Evolutionary conservation across 345 rosid species (phyloP).

Genomic region (Lepidium africanum): DNA sequence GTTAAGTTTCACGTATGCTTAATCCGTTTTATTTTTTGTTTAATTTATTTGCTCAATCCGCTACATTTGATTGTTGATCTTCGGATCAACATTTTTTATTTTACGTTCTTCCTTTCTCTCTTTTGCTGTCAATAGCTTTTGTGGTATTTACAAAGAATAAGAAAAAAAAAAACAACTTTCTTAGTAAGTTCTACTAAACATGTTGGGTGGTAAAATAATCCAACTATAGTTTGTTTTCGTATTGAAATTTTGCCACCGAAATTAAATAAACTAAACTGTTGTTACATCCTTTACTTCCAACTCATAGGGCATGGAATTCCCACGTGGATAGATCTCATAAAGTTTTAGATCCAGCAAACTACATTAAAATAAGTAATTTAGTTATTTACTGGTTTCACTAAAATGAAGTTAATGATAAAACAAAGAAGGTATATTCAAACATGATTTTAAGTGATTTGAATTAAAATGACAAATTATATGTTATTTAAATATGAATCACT

Average conservation of each 20-base stretch:
- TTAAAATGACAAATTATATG: too few relatives aligned
- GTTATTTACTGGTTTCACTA: not conserved
- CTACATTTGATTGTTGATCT: too few relatives aligned
- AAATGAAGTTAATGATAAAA: not conserved
- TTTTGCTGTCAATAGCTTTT: too few relatives aligned
- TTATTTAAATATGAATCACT: too few relatives aligned
- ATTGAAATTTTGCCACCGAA: not conserved
- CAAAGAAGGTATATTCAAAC: not conserved
- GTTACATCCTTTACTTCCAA: not conserved
- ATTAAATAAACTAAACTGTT: not conserved
- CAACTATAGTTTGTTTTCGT: not conserved
- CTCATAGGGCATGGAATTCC: not conserved
- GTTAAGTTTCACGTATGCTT: too few relatives aligned
- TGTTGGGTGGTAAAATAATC: not conserved
- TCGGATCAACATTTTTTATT: too few relatives aligned
- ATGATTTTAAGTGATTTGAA: too few relatives aligned
- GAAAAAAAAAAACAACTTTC: not conserved
- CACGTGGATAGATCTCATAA: constrained; percentile 7
- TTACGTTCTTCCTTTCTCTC: too few relatives aligned
- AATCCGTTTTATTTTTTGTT: too few relatives aligned
- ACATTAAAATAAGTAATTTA: not conserved
- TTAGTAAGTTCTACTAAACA: not conserved
- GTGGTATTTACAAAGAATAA: too few relatives aligned
- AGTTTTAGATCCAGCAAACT: constrained; percentile 4
- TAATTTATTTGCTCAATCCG: too few relatives aligned